Evolutionary conservation across 2,329 filamentous ascomycete species (phyloP).

Genomic region (Tricladium varicosporioides): DNA sequence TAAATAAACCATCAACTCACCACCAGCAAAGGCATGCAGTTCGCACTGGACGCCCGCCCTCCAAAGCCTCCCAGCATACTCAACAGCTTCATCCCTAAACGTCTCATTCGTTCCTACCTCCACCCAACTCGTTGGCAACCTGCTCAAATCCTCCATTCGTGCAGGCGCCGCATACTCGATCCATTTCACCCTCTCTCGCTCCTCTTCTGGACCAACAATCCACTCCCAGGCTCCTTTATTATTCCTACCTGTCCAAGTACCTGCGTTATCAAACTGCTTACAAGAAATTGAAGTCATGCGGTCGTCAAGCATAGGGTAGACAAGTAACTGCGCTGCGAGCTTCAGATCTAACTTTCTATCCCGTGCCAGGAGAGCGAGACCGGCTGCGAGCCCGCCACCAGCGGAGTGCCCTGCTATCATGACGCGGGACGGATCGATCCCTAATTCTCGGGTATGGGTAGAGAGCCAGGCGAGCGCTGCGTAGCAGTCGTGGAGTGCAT

Average conservation of each 20-base stretch:
- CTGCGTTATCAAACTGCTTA: slow-evolving; percentile 32
- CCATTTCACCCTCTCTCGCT: slow-evolving; percentile 16
- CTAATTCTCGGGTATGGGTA: slow-evolving; percentile 33
- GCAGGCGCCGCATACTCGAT: slow-evolving; percentile 34
- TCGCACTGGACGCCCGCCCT: slow-evolving; percentile 34
- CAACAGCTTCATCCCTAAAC: slow-evolving; percentile 36
- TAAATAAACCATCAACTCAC: neutral
- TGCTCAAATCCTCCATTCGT: slow-evolving; percentile 29
- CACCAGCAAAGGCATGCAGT: slow-evolving; percentile 30
- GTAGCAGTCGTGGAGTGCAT: slow-evolving; percentile 37
- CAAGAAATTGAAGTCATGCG: slow-evolving; percentile 32
- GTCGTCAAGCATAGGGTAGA: slow-evolving; percentile 44
- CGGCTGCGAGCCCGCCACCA: slow-evolving; percentile 55
- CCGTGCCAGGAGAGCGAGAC: slow-evolving; percentile 47
- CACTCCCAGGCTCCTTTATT: slow-evolving; percentile 33
- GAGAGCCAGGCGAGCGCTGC: slow-evolving; percentile 48
- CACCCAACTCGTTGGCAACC: slow-evolving; percentile 34
- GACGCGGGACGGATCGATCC: slow-evolving; percentile 46
- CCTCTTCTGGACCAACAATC: slow-evolving; percentile 29
- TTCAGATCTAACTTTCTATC: slow-evolving; percentile 34
- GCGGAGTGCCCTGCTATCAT: slow-evolving; percentile 55
- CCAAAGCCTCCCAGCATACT: slow-evolving; percentile 35
- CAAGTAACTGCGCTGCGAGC: slow-evolving; percentile 38
- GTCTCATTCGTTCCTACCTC: slow-evolving; percentile 36
- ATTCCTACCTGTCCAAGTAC: slow-evolving; percentile 32